Evolutionary conservation across 352 stramenopile genomes (phyloP).

Genomic region (Pythium oligandrum): DNA sequence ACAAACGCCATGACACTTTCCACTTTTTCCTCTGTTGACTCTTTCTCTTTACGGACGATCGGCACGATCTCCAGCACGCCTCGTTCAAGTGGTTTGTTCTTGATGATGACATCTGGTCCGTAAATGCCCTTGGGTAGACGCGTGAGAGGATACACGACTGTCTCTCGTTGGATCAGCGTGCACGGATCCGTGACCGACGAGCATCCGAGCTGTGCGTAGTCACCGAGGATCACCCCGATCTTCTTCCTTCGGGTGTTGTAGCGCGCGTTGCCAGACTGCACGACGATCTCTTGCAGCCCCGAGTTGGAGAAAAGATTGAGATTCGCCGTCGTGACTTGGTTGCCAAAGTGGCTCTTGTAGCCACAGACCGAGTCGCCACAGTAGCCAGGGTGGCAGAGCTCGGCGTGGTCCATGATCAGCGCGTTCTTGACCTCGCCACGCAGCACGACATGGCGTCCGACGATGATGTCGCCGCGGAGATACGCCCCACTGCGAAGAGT

Average conservation of each 20-base stretch:
- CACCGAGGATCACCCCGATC: slow-evolving; percentile 64
- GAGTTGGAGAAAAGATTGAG: slow-evolving; percentile 43
- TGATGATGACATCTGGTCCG: slow-evolving; percentile 60
- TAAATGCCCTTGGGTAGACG: slow-evolving; percentile 64
- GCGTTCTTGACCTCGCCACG: slow-evolving; percentile 69
- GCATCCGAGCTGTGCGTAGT: slow-evolving; percentile 68
- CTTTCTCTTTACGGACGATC: slow-evolving; percentile 3
- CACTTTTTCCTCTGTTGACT: too few species aligned
- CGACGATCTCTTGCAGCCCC: slow-evolving; percentile 8
- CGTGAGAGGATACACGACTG: slow-evolving; percentile 63
- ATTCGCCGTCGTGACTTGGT: slow-evolving; percentile 80
- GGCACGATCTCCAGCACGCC: slow-evolving; percentile 55
- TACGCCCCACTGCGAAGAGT: slow-evolving; percentile 63
- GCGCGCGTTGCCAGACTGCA: slow-evolving; percentile 25
- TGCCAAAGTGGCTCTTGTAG: slow-evolving; percentile 77
- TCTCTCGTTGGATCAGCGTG: slow-evolving; percentile 55
- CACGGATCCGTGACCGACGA: slow-evolving; percentile 68
- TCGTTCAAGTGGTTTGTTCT: slow-evolving; percentile 76
- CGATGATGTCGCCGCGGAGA: slow-evolving; percentile 61
- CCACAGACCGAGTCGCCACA: slow-evolving; percentile 71
- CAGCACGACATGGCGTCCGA: slow-evolving; percentile 55
- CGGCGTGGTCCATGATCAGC: slow-evolving; percentile 62
- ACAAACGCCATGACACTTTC: too few species aligned
- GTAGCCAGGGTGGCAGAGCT: slow-evolving; percentile 73
- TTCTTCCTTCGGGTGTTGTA: slow-evolving; percentile 71